These are phyloP conservation scores for Termitomyces eurrhizus DNA, from an alignment of 768 basidiomycete genomes.

Conservation along the genomic window DNA sequence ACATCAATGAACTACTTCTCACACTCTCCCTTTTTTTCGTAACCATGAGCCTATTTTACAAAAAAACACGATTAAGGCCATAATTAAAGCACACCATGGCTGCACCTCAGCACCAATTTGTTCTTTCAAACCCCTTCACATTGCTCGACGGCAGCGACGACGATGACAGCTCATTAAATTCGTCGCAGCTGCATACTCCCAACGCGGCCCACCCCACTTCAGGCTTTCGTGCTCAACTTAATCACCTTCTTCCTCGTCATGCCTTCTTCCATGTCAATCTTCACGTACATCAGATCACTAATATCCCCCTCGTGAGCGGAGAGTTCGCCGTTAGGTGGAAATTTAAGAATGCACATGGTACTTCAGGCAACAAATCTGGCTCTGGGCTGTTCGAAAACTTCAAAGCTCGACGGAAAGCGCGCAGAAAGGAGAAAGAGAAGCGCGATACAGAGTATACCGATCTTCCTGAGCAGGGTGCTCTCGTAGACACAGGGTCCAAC, in stretches of 20 bases:
- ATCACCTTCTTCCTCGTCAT: slow-evolving; percentile 60
- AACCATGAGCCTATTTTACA: background rate
- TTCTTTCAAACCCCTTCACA: slow-evolving; percentile 17
- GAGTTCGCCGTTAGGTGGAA: slow-evolving; percentile 72
- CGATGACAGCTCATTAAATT: slow-evolving; percentile 10
- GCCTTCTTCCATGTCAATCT: slow-evolving; percentile 62
- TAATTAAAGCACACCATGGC: slow-evolving; percentile 1
- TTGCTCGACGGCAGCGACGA: slow-evolving; percentile 7
- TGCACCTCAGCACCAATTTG: slow-evolving; percentile 9
- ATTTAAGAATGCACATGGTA: slow-evolving; percentile 50
- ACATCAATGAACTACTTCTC: background rate
- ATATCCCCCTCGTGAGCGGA: slow-evolving; percentile 68
- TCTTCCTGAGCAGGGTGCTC: background rate
- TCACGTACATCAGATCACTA: slow-evolving; percentile 62
- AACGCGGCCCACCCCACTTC: slow-evolving; percentile 1
- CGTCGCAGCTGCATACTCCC: slow-evolving; percentile 10
- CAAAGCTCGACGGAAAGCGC: slow-evolving; percentile 25
- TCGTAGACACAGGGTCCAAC: slow-evolving; percentile 2
- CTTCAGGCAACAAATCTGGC: slow-evolving; percentile 32
- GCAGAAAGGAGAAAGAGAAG: slow-evolving; percentile 15
- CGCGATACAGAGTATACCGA: background rate
- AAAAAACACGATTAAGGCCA: background rate
- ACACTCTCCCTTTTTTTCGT: background rate
- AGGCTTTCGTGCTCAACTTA: slow-evolving; percentile 54
- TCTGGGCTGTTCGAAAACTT: slow-evolving; percentile 35